Conservation (phyloP, 306 rosid species). For the Pyrus betulifolia region DNA sequence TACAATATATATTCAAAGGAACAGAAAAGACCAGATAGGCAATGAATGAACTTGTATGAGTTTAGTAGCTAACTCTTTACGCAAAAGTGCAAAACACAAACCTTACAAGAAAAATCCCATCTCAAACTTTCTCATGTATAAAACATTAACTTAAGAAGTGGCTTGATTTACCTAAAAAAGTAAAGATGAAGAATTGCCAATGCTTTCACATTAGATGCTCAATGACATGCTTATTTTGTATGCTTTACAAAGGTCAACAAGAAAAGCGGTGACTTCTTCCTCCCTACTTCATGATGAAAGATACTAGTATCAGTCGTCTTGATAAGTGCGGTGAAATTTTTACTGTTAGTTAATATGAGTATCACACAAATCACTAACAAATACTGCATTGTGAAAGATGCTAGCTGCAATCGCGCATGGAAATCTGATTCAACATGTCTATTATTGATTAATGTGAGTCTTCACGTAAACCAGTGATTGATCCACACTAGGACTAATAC, state of each 20-base stretch:
- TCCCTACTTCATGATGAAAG: constrained; percentile 5
- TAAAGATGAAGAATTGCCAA: neutral
- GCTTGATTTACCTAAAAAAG: neutral
- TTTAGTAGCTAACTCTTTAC: neutral
- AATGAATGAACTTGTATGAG: neutral
- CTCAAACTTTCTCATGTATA: neutral
- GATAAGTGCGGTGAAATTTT: neutral
- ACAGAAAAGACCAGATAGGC: neutral
- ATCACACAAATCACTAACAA: neutral
- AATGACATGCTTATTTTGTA: constrained; percentile 4
- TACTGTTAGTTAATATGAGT: too few relatives aligned
- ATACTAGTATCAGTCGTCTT: too few relatives aligned
- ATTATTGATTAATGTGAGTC: too few relatives aligned
- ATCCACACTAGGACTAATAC: too few relatives aligned
- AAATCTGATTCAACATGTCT: fast-evolving
- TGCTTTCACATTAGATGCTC: neutral
- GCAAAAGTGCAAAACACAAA: neutral
- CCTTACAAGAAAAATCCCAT: too few relatives aligned
- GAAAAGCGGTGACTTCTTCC: constrained; percentile 15
- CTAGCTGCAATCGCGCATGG: neutral
- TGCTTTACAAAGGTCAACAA: neutral
- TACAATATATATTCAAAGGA: neutral
- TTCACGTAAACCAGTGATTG: too few relatives aligned
- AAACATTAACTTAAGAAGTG: neutral
- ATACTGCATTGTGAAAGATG: too few relatives aligned